phyloP scores from a whole-genome alignment of 106 monocot species.

The Hemerocallis citrina region DNA sequence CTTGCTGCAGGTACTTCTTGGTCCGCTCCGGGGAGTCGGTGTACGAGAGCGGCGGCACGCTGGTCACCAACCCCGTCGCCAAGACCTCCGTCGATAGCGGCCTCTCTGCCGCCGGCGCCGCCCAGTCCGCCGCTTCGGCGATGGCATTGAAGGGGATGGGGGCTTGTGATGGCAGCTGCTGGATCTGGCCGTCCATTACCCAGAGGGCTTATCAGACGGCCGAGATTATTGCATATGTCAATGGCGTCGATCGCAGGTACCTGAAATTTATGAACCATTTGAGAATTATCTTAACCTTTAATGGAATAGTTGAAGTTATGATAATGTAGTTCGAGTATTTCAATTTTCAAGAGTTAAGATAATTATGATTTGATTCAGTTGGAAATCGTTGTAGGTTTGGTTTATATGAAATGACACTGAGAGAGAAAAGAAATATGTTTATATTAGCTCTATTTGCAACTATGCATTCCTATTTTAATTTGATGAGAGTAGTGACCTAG shows the following conservation, averaged over 20 bases:
- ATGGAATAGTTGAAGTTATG: too few species aligned
- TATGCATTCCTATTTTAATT: too few species aligned
- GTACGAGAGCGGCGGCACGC: constrained; percentile 54
- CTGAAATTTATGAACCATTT: too few species aligned
- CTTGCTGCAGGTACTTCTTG: constrained; percentile 53
- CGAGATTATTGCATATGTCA: constrained; percentile 82
- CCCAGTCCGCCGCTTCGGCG: constrained; percentile 50
- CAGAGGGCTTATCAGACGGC: constrained; percentile 86
- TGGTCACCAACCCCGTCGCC: constrained; percentile 74
- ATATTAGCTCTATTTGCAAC: too few species aligned
- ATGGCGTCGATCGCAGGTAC: constrained; percentile 65
- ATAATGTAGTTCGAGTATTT: too few species aligned
- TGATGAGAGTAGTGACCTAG: too few species aligned
- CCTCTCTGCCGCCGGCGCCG: constrained; percentile 50
- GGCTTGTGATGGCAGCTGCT: constrained; percentile 84
- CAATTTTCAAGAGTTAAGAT: too few species aligned
- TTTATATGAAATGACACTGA: too few species aligned
- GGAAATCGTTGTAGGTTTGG: too few species aligned
- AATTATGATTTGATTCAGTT: too few species aligned
- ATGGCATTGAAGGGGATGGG: constrained; percentile 50
- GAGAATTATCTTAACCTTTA: too few species aligned
- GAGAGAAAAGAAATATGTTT: too few species aligned
- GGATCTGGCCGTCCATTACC: constrained; percentile 95
- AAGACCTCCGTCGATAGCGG: constrained; percentile 93
- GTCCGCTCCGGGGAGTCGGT: constrained; percentile 85